Evolutionary conservation across 1,284 basidiomycete species (phyloP).

Genomic region (Golubevia pallescens): DNA sequence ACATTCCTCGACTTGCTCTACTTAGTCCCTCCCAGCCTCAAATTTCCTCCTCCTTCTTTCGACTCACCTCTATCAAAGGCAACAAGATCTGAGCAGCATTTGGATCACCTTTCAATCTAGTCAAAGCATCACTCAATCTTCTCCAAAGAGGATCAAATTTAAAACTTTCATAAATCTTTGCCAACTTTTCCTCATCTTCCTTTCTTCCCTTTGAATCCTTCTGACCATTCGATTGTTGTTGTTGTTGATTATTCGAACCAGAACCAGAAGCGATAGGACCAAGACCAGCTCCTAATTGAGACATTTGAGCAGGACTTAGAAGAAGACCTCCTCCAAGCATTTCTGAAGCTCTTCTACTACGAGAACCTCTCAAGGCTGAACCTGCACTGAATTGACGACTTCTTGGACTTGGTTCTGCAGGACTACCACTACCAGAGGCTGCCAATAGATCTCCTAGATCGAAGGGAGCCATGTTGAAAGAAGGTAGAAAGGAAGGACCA

Average conservation of each 20-base stretch:
- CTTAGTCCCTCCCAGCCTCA: too few species aligned
- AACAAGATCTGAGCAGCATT: conserved; percentile 55
- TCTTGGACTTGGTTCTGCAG: background rate
- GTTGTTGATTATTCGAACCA: background rate
- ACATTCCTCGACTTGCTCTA: too few species aligned
- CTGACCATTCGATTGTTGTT: background rate
- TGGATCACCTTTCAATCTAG: conserved; percentile 49
- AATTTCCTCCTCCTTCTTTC: too few species aligned
- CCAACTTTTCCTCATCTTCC: too few species aligned
- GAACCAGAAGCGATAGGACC: background rate
- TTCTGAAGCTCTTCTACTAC: background rate
- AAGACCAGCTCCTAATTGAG: background rate
- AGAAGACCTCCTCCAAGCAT: background rate
- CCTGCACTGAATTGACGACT: background rate
- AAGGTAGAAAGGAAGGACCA: background rate
- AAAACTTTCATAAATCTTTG: conserved; percentile 57
- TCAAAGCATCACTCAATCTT: conserved; percentile 49
- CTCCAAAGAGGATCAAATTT: conserved; percentile 52
- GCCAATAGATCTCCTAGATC: background rate
- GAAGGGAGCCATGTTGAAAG: background rate
- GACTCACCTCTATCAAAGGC: conserved; percentile 51
- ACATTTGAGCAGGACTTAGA: too few species aligned
- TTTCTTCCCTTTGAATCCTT: conserved; percentile 7
- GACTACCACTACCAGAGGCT: background rate
- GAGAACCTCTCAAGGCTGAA: background rate